phyloP scores from a whole-genome alignment of 495 filamentous ascomycete genomes.

The Peziza echinospora region DNA sequence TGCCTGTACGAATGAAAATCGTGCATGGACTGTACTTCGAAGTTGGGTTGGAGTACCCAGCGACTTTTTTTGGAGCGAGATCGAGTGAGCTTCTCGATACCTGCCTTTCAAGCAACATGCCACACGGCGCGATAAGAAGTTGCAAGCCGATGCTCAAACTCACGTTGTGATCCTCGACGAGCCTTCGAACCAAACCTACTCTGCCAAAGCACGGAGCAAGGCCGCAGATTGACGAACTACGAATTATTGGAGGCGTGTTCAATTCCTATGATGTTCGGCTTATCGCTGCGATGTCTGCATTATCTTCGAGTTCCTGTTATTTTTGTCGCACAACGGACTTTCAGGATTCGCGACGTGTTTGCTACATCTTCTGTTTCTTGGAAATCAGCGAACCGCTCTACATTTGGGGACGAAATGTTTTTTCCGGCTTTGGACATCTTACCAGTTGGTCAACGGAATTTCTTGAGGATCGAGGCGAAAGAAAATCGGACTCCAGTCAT shows the following conservation, averaged over 20 bases:
- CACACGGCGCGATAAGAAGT: not conserved
- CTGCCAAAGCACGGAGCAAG: no score
- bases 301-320: not conserved
- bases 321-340: not conserved
- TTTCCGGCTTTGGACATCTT: not conserved
- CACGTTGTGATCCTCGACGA: not conserved
- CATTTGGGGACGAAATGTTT: not conserved
- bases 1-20: constrained; percentile 28
- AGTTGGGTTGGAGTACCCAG: constrained; percentile 1
- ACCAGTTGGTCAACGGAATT: constrained; percentile 2
- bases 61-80: not conserved
- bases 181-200: no score
- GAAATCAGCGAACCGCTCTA: not conserved
- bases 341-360: not conserved
- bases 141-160: not conserved
- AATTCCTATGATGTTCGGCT: not conserved
- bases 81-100: not conserved
- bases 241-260: not conserved
- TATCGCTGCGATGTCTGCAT: not conserved
- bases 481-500: constrained; percentile 18
- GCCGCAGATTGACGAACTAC: not conserved
- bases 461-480: constrained; percentile 19
- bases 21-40: constrained; percentile 14
- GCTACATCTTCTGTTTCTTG: not conserved
- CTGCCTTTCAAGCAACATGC: not conserved